Evolutionary conservation across 768 basidiomycete genomes (phyloP), one percentile per base, ranked within the genome.

Genomic region (Pholiota conissans): DNA sequence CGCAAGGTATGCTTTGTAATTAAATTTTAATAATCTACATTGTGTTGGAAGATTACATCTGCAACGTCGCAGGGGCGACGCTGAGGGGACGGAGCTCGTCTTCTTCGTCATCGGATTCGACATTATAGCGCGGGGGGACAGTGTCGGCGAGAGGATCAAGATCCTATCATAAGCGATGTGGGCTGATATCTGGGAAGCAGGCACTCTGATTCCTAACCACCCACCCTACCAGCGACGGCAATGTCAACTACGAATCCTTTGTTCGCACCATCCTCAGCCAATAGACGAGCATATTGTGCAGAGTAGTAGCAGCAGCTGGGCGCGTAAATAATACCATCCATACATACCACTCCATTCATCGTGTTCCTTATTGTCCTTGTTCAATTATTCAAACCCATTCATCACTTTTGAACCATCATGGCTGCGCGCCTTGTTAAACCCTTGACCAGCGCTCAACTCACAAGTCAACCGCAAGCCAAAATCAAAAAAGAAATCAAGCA

Each of bases 181-280:
- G 30, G 27, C 16, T 49, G 22, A 22, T 18, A 27, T 26, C 18
- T 29, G 34, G 48, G 16, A 37, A 28, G 32, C 13, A 22, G n/a
- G 47, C 18, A 13, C 20, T 24, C 7, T n/a, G n/a, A n/a, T n/a
- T 2, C 5, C 7, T 24, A 20, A 6, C 11, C 7, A 22, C 6
- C 22, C 13, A 7, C 7, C 7, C n/a, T 24, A 6, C 20, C 42
- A 97, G 95, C 22, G 95, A 98, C 68, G 96, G 96, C 13, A 97
- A 96, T 65, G 87, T 98, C 69, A 96, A 98, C 75, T 98, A 98
- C 71, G 95, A 96, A 72, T 93, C 91, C 2, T 97, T 98, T 67
- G 95, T 97, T 48, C 87, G 94, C 73, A 93, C 92, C 18, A 95
- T 98, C 65, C 84, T 96, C 52, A 91, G 86, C 67, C 93, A 95